These are phyloP conservation scores for Trapa bicornis DNA, from an alignment of 345 rosid genomes.

Conservation along the genomic window DNA sequence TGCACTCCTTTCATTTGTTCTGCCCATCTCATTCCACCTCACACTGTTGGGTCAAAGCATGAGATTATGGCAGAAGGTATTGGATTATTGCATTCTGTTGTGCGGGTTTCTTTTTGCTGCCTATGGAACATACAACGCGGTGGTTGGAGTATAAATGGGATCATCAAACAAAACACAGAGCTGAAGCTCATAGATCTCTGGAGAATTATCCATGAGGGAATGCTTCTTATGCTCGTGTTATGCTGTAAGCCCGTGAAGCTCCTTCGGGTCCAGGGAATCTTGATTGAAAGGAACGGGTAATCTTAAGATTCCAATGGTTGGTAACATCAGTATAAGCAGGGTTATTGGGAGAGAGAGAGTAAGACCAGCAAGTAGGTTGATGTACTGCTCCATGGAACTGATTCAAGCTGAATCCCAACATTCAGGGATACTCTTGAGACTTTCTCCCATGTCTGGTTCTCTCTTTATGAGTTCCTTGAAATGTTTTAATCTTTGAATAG, in stretches of 20 bases:
- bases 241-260: neutral
- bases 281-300: too few species aligned
- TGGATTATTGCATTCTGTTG: conserved; percentile 46
- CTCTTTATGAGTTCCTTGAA: too few species aligned
- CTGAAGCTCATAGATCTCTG: neutral
- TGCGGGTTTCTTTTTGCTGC: conserved; percentile 59
- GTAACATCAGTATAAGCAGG: neutral
- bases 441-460: too few species aligned
- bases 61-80: conserved; percentile 39
- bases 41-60: conserved; percentile 51
- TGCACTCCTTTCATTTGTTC: conserved; percentile 65
- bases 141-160: conserved; percentile 29
- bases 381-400: too few species aligned
- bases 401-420: too few species aligned
- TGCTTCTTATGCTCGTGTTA: neutral
- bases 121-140: conserved; percentile 56
- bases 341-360: too few species aligned
- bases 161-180: neutral
- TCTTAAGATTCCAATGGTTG: neutral
- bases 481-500: too few species aligned
- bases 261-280: neutral
- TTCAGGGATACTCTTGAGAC: too few species aligned
- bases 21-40: conserved; percentile 73
- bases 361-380: too few species aligned
- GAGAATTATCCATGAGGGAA: neutral